phyloP scores from a whole-genome alignment of 2,329 filamentous ascomycete genomes.

The Xylariaceae sp. region DNA sequence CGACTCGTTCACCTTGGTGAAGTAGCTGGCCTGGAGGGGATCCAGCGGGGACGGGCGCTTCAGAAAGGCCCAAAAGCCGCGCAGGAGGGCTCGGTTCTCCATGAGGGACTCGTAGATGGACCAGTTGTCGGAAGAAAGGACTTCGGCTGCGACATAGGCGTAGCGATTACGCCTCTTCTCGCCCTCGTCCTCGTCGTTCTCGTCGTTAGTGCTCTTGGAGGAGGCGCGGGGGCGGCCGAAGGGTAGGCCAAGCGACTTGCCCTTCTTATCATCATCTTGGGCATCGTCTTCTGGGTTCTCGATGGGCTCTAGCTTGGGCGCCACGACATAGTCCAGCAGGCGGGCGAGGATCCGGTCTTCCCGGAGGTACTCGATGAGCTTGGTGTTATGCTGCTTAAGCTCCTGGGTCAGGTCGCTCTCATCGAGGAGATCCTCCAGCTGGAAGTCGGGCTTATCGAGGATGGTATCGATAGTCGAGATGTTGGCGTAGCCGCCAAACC shows the following conservation, averaged over 20 bases:
- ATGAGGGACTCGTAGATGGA: slow-evolving; percentile 90
- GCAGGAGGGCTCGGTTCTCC: slow-evolving; percentile 70
- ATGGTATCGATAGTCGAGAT: slow-evolving; percentile 94
- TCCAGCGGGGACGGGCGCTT: slow-evolving; percentile 79
- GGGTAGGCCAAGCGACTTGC: slow-evolving; percentile 29
- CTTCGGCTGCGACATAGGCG: slow-evolving; percentile 86
- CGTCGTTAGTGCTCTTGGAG: slow-evolving; percentile 41
- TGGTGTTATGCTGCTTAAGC: slow-evolving; percentile 95
- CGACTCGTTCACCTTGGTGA: slow-evolving; percentile 98
- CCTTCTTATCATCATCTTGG: slow-evolving; percentile 34
- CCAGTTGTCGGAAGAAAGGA: slow-evolving; percentile 93
- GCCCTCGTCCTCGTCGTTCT: slow-evolving; percentile 60
- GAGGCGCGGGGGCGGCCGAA: slow-evolving; percentile 47
- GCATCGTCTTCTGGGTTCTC: slow-evolving; percentile 45
- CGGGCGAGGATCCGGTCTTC: slow-evolving; percentile 78
- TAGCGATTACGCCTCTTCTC: slow-evolving; percentile 92
- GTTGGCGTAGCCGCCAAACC: slow-evolving; percentile 97
- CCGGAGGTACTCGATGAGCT: slow-evolving; percentile 91
- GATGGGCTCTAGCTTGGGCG: slow-evolving; percentile 58
- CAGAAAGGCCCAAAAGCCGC: slow-evolving; percentile 86
- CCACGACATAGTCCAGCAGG: slow-evolving; percentile 85
- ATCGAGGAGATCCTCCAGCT: slow-evolving; percentile 89
- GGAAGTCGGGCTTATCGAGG: slow-evolving; percentile 93
- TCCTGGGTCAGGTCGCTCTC: slow-evolving; percentile 96
- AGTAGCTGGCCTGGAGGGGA: slow-evolving; percentile 91